These are phyloP conservation scores for Cercospora zeae-maydis DNA, from an alignment of 2,329 filamentous ascomycete species.

Conservation along the genomic window DNA sequence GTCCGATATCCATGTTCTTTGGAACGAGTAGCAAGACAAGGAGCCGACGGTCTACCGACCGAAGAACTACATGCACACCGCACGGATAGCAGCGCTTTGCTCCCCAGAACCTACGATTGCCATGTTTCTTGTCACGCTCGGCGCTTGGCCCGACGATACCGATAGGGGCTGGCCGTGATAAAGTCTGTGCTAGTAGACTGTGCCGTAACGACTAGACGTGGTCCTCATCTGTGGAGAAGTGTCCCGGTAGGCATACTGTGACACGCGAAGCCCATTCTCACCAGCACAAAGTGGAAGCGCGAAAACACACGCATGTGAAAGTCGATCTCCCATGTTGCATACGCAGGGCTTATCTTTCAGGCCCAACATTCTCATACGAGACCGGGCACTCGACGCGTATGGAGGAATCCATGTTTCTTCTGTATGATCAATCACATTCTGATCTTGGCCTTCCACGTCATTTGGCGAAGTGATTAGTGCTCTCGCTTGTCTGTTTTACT, in stretches of 20 bases:
- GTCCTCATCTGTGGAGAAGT: background rate
- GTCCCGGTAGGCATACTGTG: background rate
- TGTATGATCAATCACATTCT: background rate
- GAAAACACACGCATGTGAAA: background rate
- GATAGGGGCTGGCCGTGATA: background rate
- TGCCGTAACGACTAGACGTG: background rate
- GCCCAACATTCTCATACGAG: background rate
- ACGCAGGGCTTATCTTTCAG: background rate
- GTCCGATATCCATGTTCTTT: background rate
- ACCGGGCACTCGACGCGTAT: background rate
- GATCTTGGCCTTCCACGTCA: background rate
- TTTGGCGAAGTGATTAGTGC: background rate
- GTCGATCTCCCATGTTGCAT: background rate
- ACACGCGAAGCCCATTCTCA: background rate
- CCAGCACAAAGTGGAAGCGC: background rate
- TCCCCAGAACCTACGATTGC: background rate
- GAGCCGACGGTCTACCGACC: background rate
- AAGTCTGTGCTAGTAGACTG: background rate
- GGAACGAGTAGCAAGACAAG: conserved; percentile 4
- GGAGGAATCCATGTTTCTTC: background rate
- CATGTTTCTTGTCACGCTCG: background rate
- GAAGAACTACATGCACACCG: background rate
- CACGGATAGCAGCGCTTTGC: background rate
- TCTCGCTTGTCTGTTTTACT: background rate
- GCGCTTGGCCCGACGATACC: background rate